Conservation (phyloP, 2,329 filamentous ascomycete genomes). For the Alternaria infectoria region DNA sequence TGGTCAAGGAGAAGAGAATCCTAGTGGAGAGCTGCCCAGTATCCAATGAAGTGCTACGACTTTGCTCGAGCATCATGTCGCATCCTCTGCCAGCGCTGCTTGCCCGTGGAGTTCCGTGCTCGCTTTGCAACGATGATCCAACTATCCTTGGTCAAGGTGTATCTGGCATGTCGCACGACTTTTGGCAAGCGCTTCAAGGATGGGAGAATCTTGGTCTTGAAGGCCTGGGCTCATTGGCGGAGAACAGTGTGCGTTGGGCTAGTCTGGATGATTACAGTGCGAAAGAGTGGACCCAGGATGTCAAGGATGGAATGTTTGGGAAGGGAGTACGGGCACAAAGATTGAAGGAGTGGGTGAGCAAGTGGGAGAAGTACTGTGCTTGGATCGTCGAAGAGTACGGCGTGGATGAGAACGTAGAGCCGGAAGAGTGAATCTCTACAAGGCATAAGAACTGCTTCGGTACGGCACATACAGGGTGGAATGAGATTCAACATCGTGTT, state of each 20-base stretch:
- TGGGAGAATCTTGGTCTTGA: slow-evolving; percentile 91
- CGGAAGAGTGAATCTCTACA: slow-evolving; percentile 41
- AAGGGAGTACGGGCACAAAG: slow-evolving; percentile 72
- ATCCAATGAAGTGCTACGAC: slow-evolving; percentile 83
- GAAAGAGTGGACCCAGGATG: slow-evolving; percentile 73
- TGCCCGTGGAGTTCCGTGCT: slow-evolving; percentile 81
- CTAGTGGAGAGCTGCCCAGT: slow-evolving; percentile 90
- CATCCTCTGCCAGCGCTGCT: slow-evolving; percentile 85
- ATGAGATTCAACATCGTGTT: neutral
- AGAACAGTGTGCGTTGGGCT: slow-evolving; percentile 92
- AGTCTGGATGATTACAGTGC: slow-evolving; percentile 80
- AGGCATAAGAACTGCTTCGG: neutral
- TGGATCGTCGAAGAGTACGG: slow-evolving; percentile 85
- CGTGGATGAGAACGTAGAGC: slow-evolving; percentile 55
- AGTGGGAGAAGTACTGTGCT: slow-evolving; percentile 89
- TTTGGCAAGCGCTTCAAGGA: slow-evolving; percentile 90
- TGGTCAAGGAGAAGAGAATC: slow-evolving; percentile 87
- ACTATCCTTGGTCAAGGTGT: slow-evolving; percentile 84
- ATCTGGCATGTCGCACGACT: slow-evolving; percentile 87
- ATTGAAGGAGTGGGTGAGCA: slow-evolving; percentile 77
- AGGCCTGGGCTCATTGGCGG: slow-evolving; percentile 82
- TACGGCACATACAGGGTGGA: neutral
- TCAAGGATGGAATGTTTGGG: slow-evolving; percentile 77
- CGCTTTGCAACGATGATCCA: slow-evolving; percentile 89
- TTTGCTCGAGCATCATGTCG: slow-evolving; percentile 76